Base-by-base conservation (phyloP, 2,329 filamentous ascomycete species). In the Pseudocercospora musae region DNA sequence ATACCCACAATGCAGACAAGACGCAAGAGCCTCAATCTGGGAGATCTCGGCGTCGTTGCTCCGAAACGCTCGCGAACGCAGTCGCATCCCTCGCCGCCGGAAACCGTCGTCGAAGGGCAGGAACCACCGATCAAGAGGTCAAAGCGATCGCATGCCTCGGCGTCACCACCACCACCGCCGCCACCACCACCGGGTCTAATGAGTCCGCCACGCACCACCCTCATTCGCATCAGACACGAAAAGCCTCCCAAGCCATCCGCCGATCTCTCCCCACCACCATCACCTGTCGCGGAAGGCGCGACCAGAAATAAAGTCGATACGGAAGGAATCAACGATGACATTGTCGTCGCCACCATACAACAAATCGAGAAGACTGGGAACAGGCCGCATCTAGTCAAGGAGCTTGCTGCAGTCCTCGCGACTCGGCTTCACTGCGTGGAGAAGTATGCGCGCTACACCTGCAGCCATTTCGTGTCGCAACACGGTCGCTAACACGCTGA, bases 21-120 rank as follows among this genome's bases (percentile, higher is more conserved):
- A 79, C 89, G 93, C 78, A 98, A 98, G 83, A 96, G 92, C 74
- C 82, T 99, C 69, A 97, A 93, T 66, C 83, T 98, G 74, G 90
- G 92, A 64, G 96, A 92, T 69, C 85, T 98, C 72, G 95, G 95
- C 76, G 96, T 98, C 72, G 91, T 95, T 73, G 83, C 97, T 58
- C 87, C 87, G 59, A 83, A 82, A 71, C 77, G 80, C 66, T 83
- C 83, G 40, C 67, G 73, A 58, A 68, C 70, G 42, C 64, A 61
- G 21, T 65, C 42, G 61, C 78, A 82, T 69, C 84, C 85, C 71
- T 85, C 84, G 74, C 82, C 82, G 68, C 84, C 84, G 67, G 77
- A 81, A 68, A 88, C 90, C 68, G 85, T 89, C 72, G 82, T 84
- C 71, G 81, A 87, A 72, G 84, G 87, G 72, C 79, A 85, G 66